Evolutionary conservation across 208 protist genomes (phyloP), one percentile per base, ranked within the genome.

Genomic region (Leishmania major): DNA sequence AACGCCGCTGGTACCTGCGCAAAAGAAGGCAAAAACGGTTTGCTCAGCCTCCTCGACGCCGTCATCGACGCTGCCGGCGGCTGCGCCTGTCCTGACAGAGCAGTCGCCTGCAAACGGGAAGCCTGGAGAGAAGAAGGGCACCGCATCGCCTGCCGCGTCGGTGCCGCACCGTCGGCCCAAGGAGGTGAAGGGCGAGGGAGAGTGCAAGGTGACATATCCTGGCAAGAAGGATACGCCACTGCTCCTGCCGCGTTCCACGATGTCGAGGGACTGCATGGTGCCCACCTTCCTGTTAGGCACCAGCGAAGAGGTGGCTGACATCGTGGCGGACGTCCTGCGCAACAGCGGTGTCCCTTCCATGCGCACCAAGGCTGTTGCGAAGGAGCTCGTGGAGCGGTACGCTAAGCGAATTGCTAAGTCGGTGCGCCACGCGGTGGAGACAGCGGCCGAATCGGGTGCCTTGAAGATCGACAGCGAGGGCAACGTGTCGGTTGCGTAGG

Each of bases 221-320:
- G 53, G 28, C 11, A 88, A 85, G 83, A 71, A 82, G 69, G 77
- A 86, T 79, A 83, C 87, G 3, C 87, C 85, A 31, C 74, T 89
- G 64, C 62, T 88, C n/a, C 80, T 89, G 64, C 85, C 87, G 67
- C 84, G 79, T 10, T 90, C 87, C n/a, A 90, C 85, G 8, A 80
- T 83, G 72, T 76, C 86, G 22, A 85, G 62, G 55, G 84, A 91
- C 25, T 93, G 88, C 78, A 67, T 89, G 40, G 88, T 94, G 69
- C 87, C 90, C 0, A 84, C 83, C 78, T 95, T 97, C 74, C 87
- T 92, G 25, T 84, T 97, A 31, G 91, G 90, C 78, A 91, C 74
- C 28, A 84, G 80, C 59, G 84, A 77, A 17, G 90, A 92, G 74
- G 81, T 96, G 45, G 81, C 87, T 43, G 85, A 90, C 3, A 85